These are phyloP conservation scores for Hypholoma sublateritium DNA, from an alignment of 768 basidiomycete genomes.

Conservation along the genomic window DNA sequence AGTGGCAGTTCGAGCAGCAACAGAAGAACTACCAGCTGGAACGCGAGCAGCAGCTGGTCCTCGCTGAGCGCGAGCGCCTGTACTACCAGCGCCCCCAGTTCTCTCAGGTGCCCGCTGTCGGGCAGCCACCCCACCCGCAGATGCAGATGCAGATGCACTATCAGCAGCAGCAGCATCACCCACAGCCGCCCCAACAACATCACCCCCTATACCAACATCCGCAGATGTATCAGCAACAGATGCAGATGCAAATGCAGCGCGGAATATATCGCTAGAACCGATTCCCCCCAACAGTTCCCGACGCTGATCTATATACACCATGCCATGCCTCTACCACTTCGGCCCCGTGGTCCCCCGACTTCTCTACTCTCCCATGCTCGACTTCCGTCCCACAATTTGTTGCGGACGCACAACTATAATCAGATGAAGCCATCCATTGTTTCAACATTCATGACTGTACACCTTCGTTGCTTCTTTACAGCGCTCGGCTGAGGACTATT, in stretches of 20 bases:
- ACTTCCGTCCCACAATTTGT: too few species aligned
- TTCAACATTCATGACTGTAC: not conserved
- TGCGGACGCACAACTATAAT: too few species aligned
- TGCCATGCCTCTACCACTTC: too few species aligned
- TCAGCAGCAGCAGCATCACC: not conserved
- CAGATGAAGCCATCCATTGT: too few species aligned
- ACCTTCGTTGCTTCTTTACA: not conserved
- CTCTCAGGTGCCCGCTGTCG: slow-evolving; percentile 6
- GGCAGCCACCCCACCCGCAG: not conserved
- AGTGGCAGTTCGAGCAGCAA: slow-evolving; percentile 21
- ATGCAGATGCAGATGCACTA: not conserved
- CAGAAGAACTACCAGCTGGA: slow-evolving; percentile 11
- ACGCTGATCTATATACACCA: too few species aligned
- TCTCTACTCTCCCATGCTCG: too few species aligned
- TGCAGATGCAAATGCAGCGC: slow-evolving; percentile 2
- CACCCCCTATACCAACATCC: not conserved
- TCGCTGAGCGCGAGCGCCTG: not conserved
- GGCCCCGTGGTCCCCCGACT: too few species aligned
- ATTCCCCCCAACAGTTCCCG: too few species aligned
- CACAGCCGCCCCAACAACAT: not conserved
- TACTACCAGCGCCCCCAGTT: slow-evolving; percentile 11
- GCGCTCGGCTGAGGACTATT: not conserved
- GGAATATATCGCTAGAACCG: not conserved
- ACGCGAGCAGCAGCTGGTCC: not conserved
- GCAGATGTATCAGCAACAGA: slow-evolving; percentile 6